Conservation (phyloP, 495 filamentous ascomycete genomes). For the Talaromyces proteolyticus region DNA sequence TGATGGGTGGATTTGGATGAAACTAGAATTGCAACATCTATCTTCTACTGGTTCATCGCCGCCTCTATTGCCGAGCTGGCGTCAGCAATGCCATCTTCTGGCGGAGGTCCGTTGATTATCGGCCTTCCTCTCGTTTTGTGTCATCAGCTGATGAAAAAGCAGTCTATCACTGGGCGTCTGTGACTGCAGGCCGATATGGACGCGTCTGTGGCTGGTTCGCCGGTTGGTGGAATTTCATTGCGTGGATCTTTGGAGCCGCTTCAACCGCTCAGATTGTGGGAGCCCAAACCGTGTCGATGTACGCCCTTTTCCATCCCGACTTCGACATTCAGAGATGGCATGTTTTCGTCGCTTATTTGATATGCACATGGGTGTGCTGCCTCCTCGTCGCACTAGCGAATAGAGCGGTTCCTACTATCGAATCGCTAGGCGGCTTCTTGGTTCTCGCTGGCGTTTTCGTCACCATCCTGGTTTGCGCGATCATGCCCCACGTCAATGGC, state of each 20-base stretch:
- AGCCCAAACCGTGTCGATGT: slow-evolving; percentile 55
- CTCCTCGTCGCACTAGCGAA: slow-evolving; percentile 52
- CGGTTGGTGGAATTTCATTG: slow-evolving; percentile 43
- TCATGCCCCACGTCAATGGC: slow-evolving; percentile 44
- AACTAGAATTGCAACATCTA: slow-evolving; percentile 8
- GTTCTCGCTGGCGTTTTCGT: slow-evolving; percentile 49
- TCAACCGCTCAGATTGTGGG: slow-evolving; percentile 50
- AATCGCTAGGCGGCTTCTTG: slow-evolving; percentile 51
- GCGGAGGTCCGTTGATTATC: slow-evolving; percentile 7
- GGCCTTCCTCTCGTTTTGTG: slow-evolving; percentile 32
- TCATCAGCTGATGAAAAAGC: neutral
- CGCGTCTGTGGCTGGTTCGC: slow-evolving; percentile 54
- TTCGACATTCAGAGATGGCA: slow-evolving; percentile 53
- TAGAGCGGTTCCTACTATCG: slow-evolving; percentile 43
- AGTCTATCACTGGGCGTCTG: neutral
- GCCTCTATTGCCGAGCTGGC: slow-evolving; percentile 51
- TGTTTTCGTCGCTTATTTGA: slow-evolving; percentile 53
- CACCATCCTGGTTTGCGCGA: slow-evolving; percentile 54
- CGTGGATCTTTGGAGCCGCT: slow-evolving; percentile 37
- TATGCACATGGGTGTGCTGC: slow-evolving; percentile 52
- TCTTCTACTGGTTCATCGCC: slow-evolving; percentile 18
- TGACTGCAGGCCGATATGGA: slow-evolving; percentile 9
- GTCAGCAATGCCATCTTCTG: slow-evolving; percentile 57
- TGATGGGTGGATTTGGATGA: too few species aligned
- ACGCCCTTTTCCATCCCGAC: slow-evolving; percentile 51